These are phyloP conservation scores for Plasmodium falciparum DNA, from an alignment of 169 alveolate genomes.

Conservation along the genomic window DNA sequence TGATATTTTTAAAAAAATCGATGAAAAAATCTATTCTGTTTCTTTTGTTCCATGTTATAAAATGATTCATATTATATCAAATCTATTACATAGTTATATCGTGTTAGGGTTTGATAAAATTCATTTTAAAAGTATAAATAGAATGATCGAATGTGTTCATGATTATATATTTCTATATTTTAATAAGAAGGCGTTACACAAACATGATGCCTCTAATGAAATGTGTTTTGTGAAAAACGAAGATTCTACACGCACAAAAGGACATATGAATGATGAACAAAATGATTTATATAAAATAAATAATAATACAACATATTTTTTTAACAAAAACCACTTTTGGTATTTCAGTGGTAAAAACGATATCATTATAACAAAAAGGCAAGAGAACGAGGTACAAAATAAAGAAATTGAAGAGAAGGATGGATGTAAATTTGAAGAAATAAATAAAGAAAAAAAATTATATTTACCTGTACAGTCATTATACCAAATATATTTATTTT, in stretches of 20 bases:
- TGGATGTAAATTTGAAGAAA: background rate
- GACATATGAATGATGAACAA: background rate
- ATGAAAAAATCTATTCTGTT: conserved; percentile 22
- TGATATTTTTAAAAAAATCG: conserved; percentile 28
- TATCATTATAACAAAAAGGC: conserved; percentile 8
- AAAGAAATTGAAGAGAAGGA: too few species aligned
- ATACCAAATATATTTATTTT: conserved; percentile 54
- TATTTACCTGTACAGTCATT: conserved; percentile 48
- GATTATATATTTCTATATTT: conserved; percentile 47
- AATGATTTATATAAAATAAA: background rate
- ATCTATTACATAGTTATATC: conserved; percentile 20
- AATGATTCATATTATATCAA: conserved; percentile 44
- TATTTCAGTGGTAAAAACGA: conserved; percentile 51
- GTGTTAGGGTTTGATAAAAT: conserved; percentile 58
- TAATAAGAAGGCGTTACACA: background rate
- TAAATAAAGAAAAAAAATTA: background rate
- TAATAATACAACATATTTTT: conserved; percentile 3
- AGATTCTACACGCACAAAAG: background rate
- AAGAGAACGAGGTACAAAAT: too few species aligned
- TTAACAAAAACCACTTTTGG: conserved; percentile 42
- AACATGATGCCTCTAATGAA: background rate
- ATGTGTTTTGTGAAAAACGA: too few species aligned
- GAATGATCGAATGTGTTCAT: conserved; percentile 41
- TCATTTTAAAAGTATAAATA: conserved; percentile 52
- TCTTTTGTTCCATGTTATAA: conserved; percentile 20